phyloP scores from a whole-genome alignment of 768 basidiomycete genomes.

The Lactifluus volemus region DNA sequence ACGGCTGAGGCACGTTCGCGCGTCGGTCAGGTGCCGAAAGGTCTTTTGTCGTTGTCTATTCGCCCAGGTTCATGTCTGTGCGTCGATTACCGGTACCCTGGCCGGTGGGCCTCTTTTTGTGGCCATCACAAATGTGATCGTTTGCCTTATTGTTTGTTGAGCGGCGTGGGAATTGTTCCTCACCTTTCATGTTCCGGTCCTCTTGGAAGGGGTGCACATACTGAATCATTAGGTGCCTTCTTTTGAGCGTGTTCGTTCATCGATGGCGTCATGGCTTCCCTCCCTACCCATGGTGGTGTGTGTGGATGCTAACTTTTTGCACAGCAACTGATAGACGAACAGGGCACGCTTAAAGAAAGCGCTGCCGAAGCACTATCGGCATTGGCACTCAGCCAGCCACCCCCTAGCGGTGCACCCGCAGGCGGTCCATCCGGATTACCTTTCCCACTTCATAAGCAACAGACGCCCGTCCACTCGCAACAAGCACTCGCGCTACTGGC shows the following conservation, averaged over 20 bases:
- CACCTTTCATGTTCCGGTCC: background rate
- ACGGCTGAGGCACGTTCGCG: conserved; percentile 21
- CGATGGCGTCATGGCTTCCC: background rate
- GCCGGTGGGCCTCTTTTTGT: background rate
- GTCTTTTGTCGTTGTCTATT: background rate
- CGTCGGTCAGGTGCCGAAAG: conserved; percentile 15
- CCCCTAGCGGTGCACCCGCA: background rate
- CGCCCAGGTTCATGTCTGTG: background rate
- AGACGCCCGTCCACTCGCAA: conserved; percentile 3
- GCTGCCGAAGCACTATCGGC: conserved; percentile 27
- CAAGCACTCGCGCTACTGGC: conserved; percentile 21
- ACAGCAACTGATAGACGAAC: conserved; percentile 16
- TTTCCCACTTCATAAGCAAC: conserved; percentile 10
- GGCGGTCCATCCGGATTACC: conserved; percentile 15
- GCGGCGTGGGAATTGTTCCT: conserved; percentile 8
- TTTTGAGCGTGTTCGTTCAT: background rate
- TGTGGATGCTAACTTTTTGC: conserved; percentile 6
- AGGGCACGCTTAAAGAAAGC: conserved; percentile 24
- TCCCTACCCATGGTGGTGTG: background rate
- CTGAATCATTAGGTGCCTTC: background rate
- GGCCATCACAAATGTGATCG: background rate
- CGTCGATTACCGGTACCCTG: background rate
- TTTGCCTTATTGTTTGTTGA: conserved; percentile 2
- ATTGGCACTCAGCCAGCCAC: conserved; percentile 18
- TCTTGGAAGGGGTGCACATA: background rate